A percentile compares a stretch with the other conserved stretches of the same genome.
Evolutionary conservation across 1,139 yeast species (phyloP).

Genomic region (Debaryomyces fabryi): DNA sequence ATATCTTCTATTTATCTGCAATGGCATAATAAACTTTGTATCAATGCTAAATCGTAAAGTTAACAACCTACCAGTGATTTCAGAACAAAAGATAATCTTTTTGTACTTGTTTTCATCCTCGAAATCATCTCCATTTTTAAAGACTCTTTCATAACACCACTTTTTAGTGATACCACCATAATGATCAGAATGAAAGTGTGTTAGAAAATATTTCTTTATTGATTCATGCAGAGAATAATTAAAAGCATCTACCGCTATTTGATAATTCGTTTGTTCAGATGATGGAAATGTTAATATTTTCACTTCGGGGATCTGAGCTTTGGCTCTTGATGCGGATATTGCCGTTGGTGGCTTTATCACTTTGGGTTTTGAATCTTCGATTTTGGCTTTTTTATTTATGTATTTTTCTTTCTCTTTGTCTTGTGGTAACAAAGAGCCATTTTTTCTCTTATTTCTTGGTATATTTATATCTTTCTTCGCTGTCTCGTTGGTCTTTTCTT

Average conservation of each 20-base stretch:
- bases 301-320: constrained; percentile 55
- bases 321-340: constrained; percentile 23
- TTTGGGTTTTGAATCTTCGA: constrained; percentile 13
- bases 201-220: constrained; percentile 57
- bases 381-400: constrained; percentile 22
- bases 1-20: constrained; percentile 49
- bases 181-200: constrained; percentile 94
- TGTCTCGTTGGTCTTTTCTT: background rate
- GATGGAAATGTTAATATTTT: constrained; percentile 53
- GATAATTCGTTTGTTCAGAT: constrained; percentile 20
- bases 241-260: constrained; percentile 71
- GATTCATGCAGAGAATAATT: constrained; percentile 50
- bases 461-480: background rate
- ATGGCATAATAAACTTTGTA: constrained; percentile 49
- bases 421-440: constrained; percentile 3
- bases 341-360: constrained; percentile 27
- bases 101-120: constrained; percentile 45
- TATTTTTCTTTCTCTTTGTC: constrained; percentile 11
- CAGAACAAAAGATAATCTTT: constrained; percentile 65
- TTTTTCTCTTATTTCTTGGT: constrained; percentile 8
- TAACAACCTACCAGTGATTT: constrained; percentile 63
- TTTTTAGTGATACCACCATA: constrained; percentile 80
- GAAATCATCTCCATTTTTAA: constrained; percentile 29
- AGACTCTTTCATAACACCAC: constrained; percentile 60
- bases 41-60: constrained; percentile 57